Percentiles rank a stretch among this genome's conserved stretches.
Evolutionary conservation across 2,329 filamentous ascomycete genomes (phyloP).

Genomic region (Lojkania enalia): DNA sequence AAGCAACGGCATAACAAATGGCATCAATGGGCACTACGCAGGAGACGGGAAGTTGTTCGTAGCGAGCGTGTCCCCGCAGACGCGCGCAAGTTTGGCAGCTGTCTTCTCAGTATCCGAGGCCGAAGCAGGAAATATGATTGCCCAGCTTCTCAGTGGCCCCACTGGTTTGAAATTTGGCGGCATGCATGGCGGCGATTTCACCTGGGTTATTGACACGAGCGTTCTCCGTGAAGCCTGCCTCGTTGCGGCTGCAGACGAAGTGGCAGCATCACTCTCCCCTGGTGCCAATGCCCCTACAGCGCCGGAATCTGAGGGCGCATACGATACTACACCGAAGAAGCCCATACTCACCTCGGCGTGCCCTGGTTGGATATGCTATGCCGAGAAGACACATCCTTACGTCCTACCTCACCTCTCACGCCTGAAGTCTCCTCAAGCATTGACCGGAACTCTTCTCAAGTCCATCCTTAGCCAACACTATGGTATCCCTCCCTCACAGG

Average conservation of each 20-base stretch:
- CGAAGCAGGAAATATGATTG: conserved; percentile 79
- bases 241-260: conserved; percentile 60
- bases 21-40: conserved; percentile 9
- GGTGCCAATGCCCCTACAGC: conserved; percentile 24
- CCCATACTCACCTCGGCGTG: conserved; percentile 87
- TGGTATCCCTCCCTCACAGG: conserved; percentile 72
- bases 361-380: conserved; percentile 98
- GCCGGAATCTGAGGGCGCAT: conserved; percentile 37
- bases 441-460: conserved; percentile 89
- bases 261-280: conserved; percentile 41
- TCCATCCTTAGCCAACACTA: conserved; percentile 75
- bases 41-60: conserved; percentile 76
- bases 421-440: conserved; percentile 90
- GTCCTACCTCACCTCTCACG: conserved; percentile 87
- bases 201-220: conserved; percentile 91
- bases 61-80: conserved; percentile 90
- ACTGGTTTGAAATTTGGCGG: conserved; percentile 72
- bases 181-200: conserved; percentile 73
- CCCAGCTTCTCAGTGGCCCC: conserved; percentile 73
- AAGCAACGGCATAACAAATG: conserved; percentile 10
- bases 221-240: conserved; percentile 78
- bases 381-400: conserved; percentile 95
- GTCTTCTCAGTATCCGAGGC: conserved; percentile 74
- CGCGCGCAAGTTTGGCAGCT: conserved; percentile 84
- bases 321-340: conserved; percentile 53